Evolutionary conservation across 768 basidiomycete genomes (phyloP).

Genomic region (Russula compacta): DNA sequence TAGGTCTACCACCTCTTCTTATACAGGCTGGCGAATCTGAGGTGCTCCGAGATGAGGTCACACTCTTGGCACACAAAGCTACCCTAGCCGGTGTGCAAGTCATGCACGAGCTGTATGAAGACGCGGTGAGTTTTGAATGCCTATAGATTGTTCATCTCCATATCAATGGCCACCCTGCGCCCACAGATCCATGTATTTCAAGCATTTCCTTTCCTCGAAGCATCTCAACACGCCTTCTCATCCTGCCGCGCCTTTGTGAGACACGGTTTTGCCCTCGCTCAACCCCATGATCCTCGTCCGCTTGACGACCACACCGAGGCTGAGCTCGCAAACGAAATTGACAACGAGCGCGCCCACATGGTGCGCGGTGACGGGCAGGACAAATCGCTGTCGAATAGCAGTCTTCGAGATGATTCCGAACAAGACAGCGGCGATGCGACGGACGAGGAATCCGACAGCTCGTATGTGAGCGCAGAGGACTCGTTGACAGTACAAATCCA

Average conservation of each 20-base stretch:
- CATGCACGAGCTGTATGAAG: slow-evolving; percentile 82
- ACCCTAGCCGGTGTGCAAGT: slow-evolving; percentile 77
- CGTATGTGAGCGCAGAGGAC: slow-evolving; percentile 14
- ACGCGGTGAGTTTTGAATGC: slow-evolving; percentile 51
- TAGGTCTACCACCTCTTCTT: slow-evolving; percentile 79
- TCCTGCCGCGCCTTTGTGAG: slow-evolving; percentile 66
- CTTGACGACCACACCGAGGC: slow-evolving; percentile 49
- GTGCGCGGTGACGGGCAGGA: slow-evolving; percentile 71
- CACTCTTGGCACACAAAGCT: slow-evolving; percentile 89
- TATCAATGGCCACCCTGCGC: neutral
- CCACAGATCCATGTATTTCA: slow-evolving; percentile 87
- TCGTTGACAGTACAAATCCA: neutral
- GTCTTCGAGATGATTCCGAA: slow-evolving; percentile 2
- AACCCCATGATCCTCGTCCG: slow-evolving; percentile 40
- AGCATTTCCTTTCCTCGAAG: slow-evolving; percentile 68
- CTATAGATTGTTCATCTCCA: neutral
- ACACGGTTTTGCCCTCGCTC: slow-evolving; percentile 44
- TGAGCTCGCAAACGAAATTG: slow-evolving; percentile 60
- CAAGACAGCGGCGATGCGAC: slow-evolving; percentile 6
- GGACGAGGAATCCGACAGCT: slow-evolving; percentile 15
- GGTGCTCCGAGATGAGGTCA: slow-evolving; percentile 89
- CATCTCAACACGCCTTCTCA: slow-evolving; percentile 54
- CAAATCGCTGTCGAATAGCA: slow-evolving; percentile 25
- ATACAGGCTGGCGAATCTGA: slow-evolving; percentile 93
- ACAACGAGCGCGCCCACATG: slow-evolving; percentile 52